These are phyloP conservation scores for Chlorociboria aeruginascens DNA, from an alignment of 495 filamentous ascomycete genomes.

Conservation along the genomic window DNA sequence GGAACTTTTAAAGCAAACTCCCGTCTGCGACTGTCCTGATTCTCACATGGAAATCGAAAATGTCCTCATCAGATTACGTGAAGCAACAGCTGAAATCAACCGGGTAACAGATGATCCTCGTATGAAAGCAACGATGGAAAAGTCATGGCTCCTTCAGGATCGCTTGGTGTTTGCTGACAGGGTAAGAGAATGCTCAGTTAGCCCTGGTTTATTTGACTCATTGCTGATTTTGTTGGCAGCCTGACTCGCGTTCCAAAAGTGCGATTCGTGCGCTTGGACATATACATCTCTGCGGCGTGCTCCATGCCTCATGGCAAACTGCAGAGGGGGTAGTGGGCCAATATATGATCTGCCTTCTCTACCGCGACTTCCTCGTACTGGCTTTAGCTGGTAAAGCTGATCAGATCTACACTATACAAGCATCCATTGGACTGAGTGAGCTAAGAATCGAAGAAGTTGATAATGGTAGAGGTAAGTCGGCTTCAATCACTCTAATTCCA, in stretches of 20 bases:
- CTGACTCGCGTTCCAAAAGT: conserved; percentile 33
- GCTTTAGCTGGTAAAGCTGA: conserved; percentile 50
- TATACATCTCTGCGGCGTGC: conserved; percentile 70
- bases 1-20: conserved; percentile 70
- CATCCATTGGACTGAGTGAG: conserved; percentile 58
- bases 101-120: conserved; percentile 53
- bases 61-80: conserved; percentile 57
- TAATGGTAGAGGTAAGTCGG: conserved; percentile 64
- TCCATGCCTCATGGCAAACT: conserved; percentile 75
- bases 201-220: neutral
- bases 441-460: conserved; percentile 63
- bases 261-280: conserved; percentile 69
- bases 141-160: conserved; percentile 69
- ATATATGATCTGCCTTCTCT: conserved; percentile 83
- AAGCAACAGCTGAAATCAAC: conserved; percentile 65
- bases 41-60: conserved; percentile 69
- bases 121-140: conserved; percentile 48
- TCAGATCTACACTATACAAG: conserved; percentile 57
- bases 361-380: conserved; percentile 68
- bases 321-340: conserved; percentile 53
- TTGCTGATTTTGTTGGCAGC: conserved; percentile 21
- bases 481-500: neutral
- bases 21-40: conserved; percentile 69
- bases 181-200: conserved; percentile 30
- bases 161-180: conserved; percentile 59